Conservation (phyloP, 805 yeast species). For the Yarrowia bubula region DNA sequence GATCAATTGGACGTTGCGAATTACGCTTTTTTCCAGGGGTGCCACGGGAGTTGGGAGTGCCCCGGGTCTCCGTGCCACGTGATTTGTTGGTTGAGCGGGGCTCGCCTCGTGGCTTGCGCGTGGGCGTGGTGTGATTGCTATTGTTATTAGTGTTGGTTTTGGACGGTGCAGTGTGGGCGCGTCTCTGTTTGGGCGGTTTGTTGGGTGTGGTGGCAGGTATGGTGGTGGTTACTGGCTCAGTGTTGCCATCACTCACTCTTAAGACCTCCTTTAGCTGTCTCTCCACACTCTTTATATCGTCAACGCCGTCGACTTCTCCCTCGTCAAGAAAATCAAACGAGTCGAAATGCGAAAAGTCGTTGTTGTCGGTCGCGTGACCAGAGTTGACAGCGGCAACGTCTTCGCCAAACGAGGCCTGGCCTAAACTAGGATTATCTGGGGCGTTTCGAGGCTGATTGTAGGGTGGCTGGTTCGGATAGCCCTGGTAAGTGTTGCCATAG, state of each 20-base stretch:
- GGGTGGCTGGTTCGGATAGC: background rate
- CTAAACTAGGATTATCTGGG: background rate
- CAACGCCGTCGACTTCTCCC: constrained; percentile 50
- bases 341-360: constrained; percentile 76
- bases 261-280: background rate
- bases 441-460: background rate
- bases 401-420: background rate
- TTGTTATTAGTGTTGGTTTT: background rate
- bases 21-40: background rate
- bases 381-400: background rate
- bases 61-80: background rate
- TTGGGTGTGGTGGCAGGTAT: background rate
- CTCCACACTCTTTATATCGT: constrained; percentile 1
- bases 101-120: background rate
- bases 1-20: background rate
- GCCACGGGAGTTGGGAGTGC: background rate
- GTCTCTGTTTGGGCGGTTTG: background rate
- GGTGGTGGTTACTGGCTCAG: too few relatives aligned
- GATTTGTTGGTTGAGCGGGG: background rate
- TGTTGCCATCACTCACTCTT: background rate
- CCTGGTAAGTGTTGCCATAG: background rate
- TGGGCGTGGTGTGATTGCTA: background rate
- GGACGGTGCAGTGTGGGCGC: background rate
- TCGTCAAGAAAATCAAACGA: constrained; percentile 90
- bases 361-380: constrained; percentile 42